Base-by-base conservation (phyloP, 495 filamentous ascomycete species). In the Opeltia flavorubescens region DNA sequence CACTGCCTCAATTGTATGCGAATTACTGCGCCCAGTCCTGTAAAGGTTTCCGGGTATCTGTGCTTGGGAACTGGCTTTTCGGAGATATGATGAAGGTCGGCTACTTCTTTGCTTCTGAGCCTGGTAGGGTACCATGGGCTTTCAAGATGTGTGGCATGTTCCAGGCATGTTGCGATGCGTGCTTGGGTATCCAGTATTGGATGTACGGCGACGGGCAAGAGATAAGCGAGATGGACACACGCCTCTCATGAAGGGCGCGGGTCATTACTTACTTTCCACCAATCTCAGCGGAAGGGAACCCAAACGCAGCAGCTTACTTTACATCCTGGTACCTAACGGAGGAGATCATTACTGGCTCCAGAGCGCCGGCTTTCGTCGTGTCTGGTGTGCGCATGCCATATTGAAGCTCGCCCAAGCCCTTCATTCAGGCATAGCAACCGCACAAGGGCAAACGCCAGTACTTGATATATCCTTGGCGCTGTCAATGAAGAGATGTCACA, bases 71-170 rank as follows among this genome's bases (percentile, higher is more conserved):
- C 39, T 98, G 91, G 91, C 65, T 98, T 50, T 61, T 86, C 11
- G 91, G 91, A 52, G 91, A 98, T 65, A 67, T 76, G 28, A 93
- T 95, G 83, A 98, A 98, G 71, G 84, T 94, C 77, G 81, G 81
- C 38, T 98, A 84, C 69, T 95, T 96, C 66, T 88, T 86, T 60
- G 77, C 72, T 28, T 80, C 83, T 11, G 67, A 69, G 24, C 69
- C 70, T 11, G 75, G 80, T 43, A 54, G 58, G 34, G 86, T 98
- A 38, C 86, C 89, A 0, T 76, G 76, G 72, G 78, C 86, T 1
- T 98, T 98, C 68, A 93, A 93, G 64, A 51, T 89, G 40, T 95
- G 91, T 56, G 91, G 84, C 49, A 74, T 93, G 29, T 91, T 96
- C 63, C 91, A 98, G 67, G 86, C 85, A 52, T 60, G 69, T 5